A percentile compares a stretch with the other conserved stretches of the same genome.
Evolutionary conservation across 805 yeast species (phyloP).

Genomic region (Candida verbasci): DNA sequence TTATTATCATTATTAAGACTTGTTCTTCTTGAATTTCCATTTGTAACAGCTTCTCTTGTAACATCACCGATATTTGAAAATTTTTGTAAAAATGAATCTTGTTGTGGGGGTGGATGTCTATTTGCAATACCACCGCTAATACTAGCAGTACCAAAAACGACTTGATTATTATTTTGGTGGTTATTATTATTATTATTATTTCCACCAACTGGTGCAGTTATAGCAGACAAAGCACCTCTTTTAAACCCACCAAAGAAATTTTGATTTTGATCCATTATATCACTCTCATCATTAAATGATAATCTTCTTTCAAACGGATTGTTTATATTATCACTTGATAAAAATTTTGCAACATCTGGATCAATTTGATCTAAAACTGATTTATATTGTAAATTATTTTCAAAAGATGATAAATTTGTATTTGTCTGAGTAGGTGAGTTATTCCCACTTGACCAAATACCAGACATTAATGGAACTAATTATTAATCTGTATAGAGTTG

Average conservation of each 20-base stretch:
- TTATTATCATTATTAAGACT: constrained; percentile 39
- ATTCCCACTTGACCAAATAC: constrained; percentile 35
- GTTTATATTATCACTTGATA: constrained; percentile 9
- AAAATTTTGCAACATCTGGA: constrained; percentile 35
- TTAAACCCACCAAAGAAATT: constrained; percentile 47
- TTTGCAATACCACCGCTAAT: constrained; percentile 52
- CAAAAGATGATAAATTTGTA: constrained; percentile 4
- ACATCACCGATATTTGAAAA: constrained; percentile 65
- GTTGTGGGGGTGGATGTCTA: constrained; percentile 44
- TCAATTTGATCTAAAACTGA: constrained; percentile 37
- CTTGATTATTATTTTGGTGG: constrained; percentile 10
- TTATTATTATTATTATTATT: constrained; percentile 5
- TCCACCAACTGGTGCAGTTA: constrained; percentile 41
- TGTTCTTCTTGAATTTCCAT: constrained; percentile 45
- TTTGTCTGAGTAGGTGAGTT: constrained; percentile 18
- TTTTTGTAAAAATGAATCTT: constrained; percentile 53
- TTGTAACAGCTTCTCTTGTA: constrained; percentile 58
- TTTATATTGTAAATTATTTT: constrained; percentile 21
- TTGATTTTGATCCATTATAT: constrained; percentile 27
- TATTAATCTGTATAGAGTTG: too few species aligned
- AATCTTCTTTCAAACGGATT: constrained; percentile 26
- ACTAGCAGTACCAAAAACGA: constrained; percentile 56
- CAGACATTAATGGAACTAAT: too few species aligned
- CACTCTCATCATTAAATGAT: constrained; percentile 41
- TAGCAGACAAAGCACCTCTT: constrained; percentile 44